Conservation (phyloP, 495 filamentous ascomycete species). For the Ascodesmis nigricans region DNA sequence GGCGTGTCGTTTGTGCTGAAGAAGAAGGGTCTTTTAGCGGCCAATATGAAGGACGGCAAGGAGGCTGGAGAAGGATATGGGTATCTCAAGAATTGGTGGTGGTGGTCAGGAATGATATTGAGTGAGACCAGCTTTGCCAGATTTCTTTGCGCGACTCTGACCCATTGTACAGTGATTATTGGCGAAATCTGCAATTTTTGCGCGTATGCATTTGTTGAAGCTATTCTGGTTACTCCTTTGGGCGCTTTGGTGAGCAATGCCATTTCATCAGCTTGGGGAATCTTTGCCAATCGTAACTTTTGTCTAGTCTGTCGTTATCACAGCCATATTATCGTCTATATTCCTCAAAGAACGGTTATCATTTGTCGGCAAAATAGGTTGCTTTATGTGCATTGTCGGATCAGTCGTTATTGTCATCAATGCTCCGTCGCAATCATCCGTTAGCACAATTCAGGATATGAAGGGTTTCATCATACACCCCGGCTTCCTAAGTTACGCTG, state of each 20-base stretch:
- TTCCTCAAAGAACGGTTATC: conserved; percentile 91
- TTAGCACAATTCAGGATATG: conserved; percentile 80
- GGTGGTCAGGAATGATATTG: conserved; percentile 91
- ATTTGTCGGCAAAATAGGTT: conserved; percentile 88
- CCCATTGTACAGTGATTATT: conserved; percentile 48
- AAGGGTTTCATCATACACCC: conserved; percentile 69
- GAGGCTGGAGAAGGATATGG: conserved; percentile 93
- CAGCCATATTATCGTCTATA: conserved; percentile 78
- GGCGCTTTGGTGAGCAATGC: conserved; percentile 42
- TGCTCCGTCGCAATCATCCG: conserved; percentile 66
- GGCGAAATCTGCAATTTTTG: conserved; percentile 96
- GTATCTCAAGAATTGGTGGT: conserved; percentile 86
- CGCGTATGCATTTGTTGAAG: conserved; percentile 92
- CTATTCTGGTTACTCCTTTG: conserved; percentile 83
- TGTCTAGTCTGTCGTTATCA: conserved; percentile 61
- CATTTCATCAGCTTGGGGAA: background rate
- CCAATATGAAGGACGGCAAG: conserved; percentile 77
- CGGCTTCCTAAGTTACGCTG: conserved; percentile 67
- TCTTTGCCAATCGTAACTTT: conserved; percentile 4
- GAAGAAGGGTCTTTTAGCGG: conserved; percentile 72
- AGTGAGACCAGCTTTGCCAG: conserved; percentile 23
- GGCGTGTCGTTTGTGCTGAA: conserved; percentile 90
- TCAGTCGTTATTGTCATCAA: conserved; percentile 88
- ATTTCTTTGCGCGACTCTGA: too few relatives aligned
- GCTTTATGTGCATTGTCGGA: conserved; percentile 84